phyloP scores from a whole-genome alignment of 139 green algal species.

The Astrephomene gubernaculifera region DNA sequence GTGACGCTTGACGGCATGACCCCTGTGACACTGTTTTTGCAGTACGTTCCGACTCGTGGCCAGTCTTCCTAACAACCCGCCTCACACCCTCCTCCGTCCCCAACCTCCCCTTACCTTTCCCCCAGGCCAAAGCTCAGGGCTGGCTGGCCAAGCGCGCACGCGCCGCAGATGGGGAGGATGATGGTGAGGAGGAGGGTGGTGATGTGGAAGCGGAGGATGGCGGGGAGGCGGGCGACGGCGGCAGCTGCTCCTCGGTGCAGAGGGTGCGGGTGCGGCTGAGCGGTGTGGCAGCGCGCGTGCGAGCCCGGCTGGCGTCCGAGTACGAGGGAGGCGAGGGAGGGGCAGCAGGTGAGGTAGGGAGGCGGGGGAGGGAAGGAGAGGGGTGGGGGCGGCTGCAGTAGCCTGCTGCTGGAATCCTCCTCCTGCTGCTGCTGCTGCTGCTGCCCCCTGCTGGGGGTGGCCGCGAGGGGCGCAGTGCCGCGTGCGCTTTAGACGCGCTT shows the following conservation, averaged over 20 bases:
- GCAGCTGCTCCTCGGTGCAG: background rate
- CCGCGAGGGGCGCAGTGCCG: background rate
- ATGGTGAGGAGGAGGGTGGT: background rate
- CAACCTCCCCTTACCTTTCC: background rate
- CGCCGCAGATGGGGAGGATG: background rate
- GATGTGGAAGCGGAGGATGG: background rate
- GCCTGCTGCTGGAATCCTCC: too few species aligned
- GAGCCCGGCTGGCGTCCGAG: constrained; percentile 10
- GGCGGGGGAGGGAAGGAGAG: too few species aligned
- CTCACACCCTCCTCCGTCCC: too few species aligned
- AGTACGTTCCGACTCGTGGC: too few species aligned
- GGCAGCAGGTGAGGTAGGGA: background rate
- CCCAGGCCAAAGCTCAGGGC: constrained; percentile 13
- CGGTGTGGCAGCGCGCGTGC: background rate
- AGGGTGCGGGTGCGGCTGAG: constrained; percentile 11
- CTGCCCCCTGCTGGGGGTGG: background rate
- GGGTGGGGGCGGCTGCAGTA: too few species aligned
- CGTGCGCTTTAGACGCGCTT: too few species aligned
- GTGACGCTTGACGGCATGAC: too few species aligned
- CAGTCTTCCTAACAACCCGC: too few species aligned
- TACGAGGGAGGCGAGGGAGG: too few species aligned
- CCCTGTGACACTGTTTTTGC: too few species aligned
- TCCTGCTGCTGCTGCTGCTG: background rate
- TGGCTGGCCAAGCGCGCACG: constrained; percentile 20
- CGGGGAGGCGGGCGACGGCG: background rate